These are phyloP conservation scores for Entrophospora sp. DNA, from an alignment of 192 early-diverging fungal genomes.

Conservation along the genomic window DNA sequence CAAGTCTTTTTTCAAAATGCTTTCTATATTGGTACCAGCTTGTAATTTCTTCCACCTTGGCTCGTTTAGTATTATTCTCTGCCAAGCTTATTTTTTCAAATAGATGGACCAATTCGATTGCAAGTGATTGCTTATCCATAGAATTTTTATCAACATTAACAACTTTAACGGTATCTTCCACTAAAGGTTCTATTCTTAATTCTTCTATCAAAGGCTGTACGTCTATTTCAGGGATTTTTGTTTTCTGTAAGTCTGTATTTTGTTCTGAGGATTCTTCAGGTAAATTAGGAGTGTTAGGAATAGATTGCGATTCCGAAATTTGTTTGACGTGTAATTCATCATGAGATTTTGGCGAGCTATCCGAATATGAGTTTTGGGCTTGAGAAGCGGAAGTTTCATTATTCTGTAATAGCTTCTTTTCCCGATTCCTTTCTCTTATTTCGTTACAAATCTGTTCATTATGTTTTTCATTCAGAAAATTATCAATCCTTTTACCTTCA, in stretches of 20 bases:
- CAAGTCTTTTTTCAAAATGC: conserved; percentile 17
- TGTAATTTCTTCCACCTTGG: conserved; percentile 5
- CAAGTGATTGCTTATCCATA: not conserved
- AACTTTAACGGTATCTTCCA: not conserved
- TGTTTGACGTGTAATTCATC: conserved; percentile 5
- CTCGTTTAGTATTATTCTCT: conserved; percentile 10
- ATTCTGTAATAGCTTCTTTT: no score
- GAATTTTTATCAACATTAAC: conserved; percentile 1
- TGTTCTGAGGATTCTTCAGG: conserved; percentile 14
- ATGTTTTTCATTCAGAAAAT: conserved; percentile 12
- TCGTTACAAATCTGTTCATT: conserved; percentile 8
- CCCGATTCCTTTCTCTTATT: no score
- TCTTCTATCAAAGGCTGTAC: conserved; percentile 15
- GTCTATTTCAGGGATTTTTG: conserved; percentile 14
- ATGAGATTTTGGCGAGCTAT: conserved; percentile 12
- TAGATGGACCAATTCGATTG: conserved; percentile 5
- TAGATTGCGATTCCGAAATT: conserved; percentile 8
- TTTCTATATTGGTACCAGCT: conserved; percentile 17
- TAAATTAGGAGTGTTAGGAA: conserved; percentile 8
- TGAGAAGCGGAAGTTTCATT: conserved; percentile 10
- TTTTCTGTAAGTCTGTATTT: conserved; percentile 16
- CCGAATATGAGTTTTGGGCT: conserved; percentile 12
- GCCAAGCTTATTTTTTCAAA: conserved; percentile 7
- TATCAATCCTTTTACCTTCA: conserved; percentile 8
- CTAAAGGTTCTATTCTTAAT: conserved; percentile 11